Evolutionary conservation across 257 asterid genomes (phyloP), one percentile per base, ranked within the genome.

Genomic region (Echites panduratus): DNA sequence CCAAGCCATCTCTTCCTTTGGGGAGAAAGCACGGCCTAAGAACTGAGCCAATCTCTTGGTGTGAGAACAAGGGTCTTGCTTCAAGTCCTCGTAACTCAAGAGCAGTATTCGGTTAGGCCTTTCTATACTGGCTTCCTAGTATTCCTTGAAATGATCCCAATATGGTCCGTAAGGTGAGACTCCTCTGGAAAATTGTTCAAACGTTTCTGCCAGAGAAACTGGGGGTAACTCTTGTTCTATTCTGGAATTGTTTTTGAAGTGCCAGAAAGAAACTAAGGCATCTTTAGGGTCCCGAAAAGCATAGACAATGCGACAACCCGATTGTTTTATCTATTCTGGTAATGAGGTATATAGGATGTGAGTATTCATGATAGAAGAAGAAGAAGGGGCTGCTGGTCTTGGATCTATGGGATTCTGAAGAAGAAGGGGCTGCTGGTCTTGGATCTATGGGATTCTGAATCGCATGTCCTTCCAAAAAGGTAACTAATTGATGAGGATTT

Each of bases 271-370:
- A 27, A 79, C 58, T 7, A 87, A 70, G n/a, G 85, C 86, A 66
- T 87, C 92, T 35, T 85, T 87, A 2, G 82, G 82, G 50, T 78
- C 78, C n/a, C n/a, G n/a, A n/a, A n/a, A n/a, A n/a, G n/a, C n/a
- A n/a, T n/a, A n/a, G n/a, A n/a, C n/a, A n/a, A 81, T 68, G 7
- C 78, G 70, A 57, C 82, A 81, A 13, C 76, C 73, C 3, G 56
- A 38, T 45, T 2, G 13, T 45, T 26, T n/a, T 16, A 67, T 40
- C n/a, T 76, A 58, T 5, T 77, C 64, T 40, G 82, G 73, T 45
- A 79, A 61, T 5, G 66, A 75, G 43, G 20, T 22, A 45, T 22
- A 80, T 24, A 78, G 50, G 35, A n/a, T n/a, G n/a, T n/a, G n/a
- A n/a, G n/a, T n/a, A n/a, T n/a, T n/a, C n/a, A n/a, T n/a, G n/a